phyloP scores from a whole-genome alignment of 495 filamentous ascomycete species.

The Polyplosphaeria fusca region DNA sequence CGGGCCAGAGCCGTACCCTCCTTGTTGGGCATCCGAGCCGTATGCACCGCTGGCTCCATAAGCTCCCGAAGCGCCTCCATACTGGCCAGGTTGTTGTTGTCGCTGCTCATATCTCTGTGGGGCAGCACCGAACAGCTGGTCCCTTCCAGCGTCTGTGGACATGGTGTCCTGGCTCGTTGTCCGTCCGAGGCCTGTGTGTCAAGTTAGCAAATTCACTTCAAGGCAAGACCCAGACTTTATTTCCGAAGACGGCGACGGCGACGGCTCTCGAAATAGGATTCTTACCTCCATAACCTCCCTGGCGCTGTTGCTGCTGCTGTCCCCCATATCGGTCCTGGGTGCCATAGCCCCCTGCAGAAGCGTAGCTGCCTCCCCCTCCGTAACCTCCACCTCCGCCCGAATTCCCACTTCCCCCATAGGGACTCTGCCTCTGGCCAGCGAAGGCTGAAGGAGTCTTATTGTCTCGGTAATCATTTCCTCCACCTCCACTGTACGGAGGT shows the following conservation, averaged over 20 bases:
- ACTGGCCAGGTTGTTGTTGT: conserved; percentile 3
- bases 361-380: conserved; percentile 26
- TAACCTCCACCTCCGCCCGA: no score
- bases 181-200: no score
- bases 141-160: conserved; percentile 33
- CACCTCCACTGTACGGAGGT: conserved; percentile 24
- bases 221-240: no score
- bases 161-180: conserved; percentile 35
- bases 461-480: conserved; percentile 14
- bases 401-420: no score
- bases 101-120: conserved; percentile 14
- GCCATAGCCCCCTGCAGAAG: conserved; percentile 25
- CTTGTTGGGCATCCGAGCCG: conserved; percentile 1
- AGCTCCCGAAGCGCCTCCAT: not conserved
- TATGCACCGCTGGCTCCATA: conserved; percentile 21
- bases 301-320: not conserved
- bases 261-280: no score
- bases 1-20: conserved; percentile 47
- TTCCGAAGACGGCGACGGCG: no score
- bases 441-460: conserved; percentile 43
- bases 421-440: no score
- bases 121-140: conserved; percentile 25
- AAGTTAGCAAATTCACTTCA: no score
- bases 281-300: conserved; percentile 32
- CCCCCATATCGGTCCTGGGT: conserved; percentile 33